A percentile compares a stretch with the other conserved stretches of the same genome.
phyloP scores from a whole-genome alignment of 345 rosid genomes.

The Linum usitatissimum region DNA sequence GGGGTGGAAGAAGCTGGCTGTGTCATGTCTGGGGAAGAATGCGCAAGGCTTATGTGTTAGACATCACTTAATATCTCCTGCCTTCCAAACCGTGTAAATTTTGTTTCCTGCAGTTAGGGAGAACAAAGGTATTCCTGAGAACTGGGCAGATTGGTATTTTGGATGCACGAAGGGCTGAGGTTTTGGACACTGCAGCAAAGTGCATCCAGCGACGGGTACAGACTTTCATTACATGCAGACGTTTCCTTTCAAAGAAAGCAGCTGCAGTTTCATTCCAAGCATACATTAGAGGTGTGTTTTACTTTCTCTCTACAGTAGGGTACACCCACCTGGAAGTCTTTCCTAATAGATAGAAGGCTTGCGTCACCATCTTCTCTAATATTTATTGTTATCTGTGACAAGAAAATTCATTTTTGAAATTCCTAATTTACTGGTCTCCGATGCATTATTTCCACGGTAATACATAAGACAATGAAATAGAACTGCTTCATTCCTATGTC shows the following conservation, averaged over 20 bases:
- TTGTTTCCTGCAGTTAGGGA: conserved; percentile 64
- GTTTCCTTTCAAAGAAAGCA: conserved; percentile 40
- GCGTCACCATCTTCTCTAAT: too few species aligned
- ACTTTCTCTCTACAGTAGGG: background rate
- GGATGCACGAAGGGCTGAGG: conserved; percentile 74
- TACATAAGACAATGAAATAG: too few species aligned
- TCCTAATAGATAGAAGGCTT: too few species aligned
- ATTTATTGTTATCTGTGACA: too few species aligned
- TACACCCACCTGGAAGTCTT: too few species aligned
- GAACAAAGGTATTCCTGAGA: conserved; percentile 86
- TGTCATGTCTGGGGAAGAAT: background rate
- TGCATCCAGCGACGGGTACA: conserved; percentile 53
- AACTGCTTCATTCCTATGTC: too few species aligned
- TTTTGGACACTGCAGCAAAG: conserved; percentile 74
- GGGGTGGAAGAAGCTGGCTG: background rate
- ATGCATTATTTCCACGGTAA: too few species aligned
- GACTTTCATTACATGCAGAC: conserved; percentile 47
- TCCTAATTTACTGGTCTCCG: too few species aligned
- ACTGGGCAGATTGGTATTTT: conserved; percentile 94
- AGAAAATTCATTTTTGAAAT: too few species aligned
- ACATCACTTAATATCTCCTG: background rate
- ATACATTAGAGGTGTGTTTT: conserved; percentile 59
- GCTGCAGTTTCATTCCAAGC: conserved; percentile 72
- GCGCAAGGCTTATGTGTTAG: background rate
- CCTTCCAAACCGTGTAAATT: conserved; percentile 1